A percentile compares a stretch with the other conserved stretches of the same genome.
These are phyloP conservation scores for Sarocladiaceae sp. DNA, from an alignment of 2,329 filamentous ascomycete species.

Conservation along the genomic window DNA sequence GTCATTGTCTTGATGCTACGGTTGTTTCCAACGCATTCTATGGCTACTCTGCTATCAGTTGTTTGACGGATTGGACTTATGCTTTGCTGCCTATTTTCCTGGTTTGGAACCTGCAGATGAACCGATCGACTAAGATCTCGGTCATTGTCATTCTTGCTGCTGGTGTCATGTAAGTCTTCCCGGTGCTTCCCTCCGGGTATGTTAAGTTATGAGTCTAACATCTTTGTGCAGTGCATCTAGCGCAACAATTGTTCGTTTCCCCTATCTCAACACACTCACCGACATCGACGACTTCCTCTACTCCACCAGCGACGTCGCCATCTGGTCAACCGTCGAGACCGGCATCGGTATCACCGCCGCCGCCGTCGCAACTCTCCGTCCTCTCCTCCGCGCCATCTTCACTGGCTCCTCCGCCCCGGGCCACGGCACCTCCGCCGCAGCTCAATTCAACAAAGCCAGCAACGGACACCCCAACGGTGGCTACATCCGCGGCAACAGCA, in stretches of 20 bases:
- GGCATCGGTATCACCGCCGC: slow-evolving; percentile 37
- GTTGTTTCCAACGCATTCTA: slow-evolving; percentile 27
- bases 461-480: slow-evolving; percentile 13
- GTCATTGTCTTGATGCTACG: slow-evolving; percentile 25
- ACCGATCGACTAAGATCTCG: slow-evolving; percentile 30
- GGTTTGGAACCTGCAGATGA: slow-evolving; percentile 37
- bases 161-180: slow-evolving; percentile 28
- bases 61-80: slow-evolving; percentile 34
- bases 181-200: too few species aligned
- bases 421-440: slow-evolving; percentile 15
- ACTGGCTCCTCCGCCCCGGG: slow-evolving; percentile 13
- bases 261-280: slow-evolving; percentile 33
- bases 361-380: slow-evolving; percentile 33
- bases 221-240: slow-evolving; percentile 27
- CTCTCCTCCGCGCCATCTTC: slow-evolving; percentile 24
- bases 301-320: slow-evolving; percentile 36
- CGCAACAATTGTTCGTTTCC: slow-evolving; percentile 38
- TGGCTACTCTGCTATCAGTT: slow-evolving; percentile 33
- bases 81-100: slow-evolving; percentile 35
- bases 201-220: too few species aligned
- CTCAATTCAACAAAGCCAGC: slow-evolving; percentile 15
- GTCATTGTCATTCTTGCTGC: slow-evolving; percentile 27
- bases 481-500: slow-evolving; percentile 17
- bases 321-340: slow-evolving; percentile 42
- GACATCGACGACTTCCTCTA: slow-evolving; percentile 37